Evolutionary conservation across 1,284 basidiomycete genomes (phyloP), one percentile per base, ranked within the genome.

Genomic region (Athelia psychrophila): DNA sequence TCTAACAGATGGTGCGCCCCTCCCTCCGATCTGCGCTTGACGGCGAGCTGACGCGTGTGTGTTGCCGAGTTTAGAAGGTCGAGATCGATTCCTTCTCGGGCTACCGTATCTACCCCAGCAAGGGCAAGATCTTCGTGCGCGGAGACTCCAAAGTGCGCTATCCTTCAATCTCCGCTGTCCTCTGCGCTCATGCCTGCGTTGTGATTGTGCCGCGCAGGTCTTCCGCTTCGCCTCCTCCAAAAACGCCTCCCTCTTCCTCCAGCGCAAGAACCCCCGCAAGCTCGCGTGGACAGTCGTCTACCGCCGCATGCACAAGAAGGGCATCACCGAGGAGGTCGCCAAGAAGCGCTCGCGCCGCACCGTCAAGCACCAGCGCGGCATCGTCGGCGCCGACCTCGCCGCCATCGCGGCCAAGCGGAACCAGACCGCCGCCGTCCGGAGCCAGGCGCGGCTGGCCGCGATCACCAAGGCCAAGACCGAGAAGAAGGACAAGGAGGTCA

Each of bases 241-340:
- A 86, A 90, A 85, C 71, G 84, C 95, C 65, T 98, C 95, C 57
- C 90, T 99, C 62, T 99, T 99, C 90, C 81, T 94, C 57, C 97
- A 99, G 77, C 93, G 96, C 80, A 99, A 99, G 83, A 99, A 99
- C 84, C 96, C 97, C 52, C 93, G 96, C 72, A 98, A 99, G 88
- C 95, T 99, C 76, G 91, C 96, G 60, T 99, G 96, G 97, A 99
- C 96, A 55, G 80, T 86, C 68, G 88, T 95, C 55, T 99, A 93
- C 87, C 91, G 96, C 64, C 90, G 94, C 66, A 95, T 98, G 88
- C 97, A 99, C 87, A 98, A 97, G 88, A 99, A 99, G 90, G 96
- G 95, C 74, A 86, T 99, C 72, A 95, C 95, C 51, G 96, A 99
- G 80, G 96, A 99, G 76, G 88, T 95, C 51, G 93, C 95, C 69